These are phyloP conservation scores for Draba incana DNA, from an alignment of 345 rosid genomes.

Conservation along the genomic window DNA sequence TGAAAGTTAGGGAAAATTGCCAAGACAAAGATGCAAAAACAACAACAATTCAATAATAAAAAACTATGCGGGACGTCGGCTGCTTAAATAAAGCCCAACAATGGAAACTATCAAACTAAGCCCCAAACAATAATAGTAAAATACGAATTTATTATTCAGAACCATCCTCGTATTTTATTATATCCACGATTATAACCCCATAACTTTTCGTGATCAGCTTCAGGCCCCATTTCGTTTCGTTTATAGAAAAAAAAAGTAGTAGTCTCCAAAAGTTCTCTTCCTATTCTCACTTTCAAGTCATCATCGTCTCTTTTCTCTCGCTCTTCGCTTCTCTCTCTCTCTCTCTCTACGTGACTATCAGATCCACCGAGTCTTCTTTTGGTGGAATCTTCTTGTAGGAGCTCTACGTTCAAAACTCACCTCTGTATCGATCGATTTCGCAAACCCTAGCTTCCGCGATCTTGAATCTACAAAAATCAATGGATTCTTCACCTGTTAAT, in stretches of 20 bases:
- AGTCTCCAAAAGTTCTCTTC: slow-evolving; percentile 35
- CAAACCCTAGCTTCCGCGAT: slow-evolving; percentile 39
- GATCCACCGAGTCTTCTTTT: slow-evolving; percentile 36
- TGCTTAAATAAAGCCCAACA: not conserved
- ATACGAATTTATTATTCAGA: not conserved
- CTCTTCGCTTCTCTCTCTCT: slow-evolving; percentile 10
- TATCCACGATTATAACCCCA: slow-evolving; percentile 5
- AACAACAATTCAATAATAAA: too few relatives aligned
- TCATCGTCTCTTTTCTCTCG: slow-evolving; percentile 27
- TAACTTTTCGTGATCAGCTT: not conserved
- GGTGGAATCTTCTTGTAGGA: slow-evolving; percentile 11
- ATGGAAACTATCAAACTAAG: not conserved
- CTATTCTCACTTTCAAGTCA: slow-evolving; percentile 36
- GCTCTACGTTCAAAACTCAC: not conserved
- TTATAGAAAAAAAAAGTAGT: not conserved
- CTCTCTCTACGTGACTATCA: slow-evolving; percentile 27
- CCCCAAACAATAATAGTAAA: not conserved
- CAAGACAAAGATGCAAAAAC: too few relatives aligned
- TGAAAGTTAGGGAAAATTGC: too few relatives aligned
- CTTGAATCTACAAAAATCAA: slow-evolving; percentile 32
- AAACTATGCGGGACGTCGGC: too few relatives aligned
- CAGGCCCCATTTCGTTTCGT: not conserved
- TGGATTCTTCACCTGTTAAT: slow-evolving; percentile 58
- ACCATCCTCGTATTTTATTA: not conserved
- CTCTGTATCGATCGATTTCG: slow-evolving; percentile 23